Conservation (phyloP, 2,329 filamentous ascomycete species). For the Ophiocordyceps camponoti-leonardi region DNA sequence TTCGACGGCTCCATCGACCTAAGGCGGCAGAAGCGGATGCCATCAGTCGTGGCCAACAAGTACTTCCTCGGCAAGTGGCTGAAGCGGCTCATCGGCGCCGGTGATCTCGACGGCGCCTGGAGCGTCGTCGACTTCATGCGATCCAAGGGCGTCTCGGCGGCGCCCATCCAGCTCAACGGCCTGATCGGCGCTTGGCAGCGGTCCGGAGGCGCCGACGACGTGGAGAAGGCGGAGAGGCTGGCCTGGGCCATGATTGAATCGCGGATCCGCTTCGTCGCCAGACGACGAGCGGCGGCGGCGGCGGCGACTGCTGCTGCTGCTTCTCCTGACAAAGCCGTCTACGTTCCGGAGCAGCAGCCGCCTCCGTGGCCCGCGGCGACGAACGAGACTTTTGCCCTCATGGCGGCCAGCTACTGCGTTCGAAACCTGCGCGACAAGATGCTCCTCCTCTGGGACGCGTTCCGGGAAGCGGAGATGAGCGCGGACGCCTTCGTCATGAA, state of each 20-base stretch:
- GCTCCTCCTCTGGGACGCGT: slow-evolving; percentile 42
- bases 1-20: slow-evolving; percentile 37
- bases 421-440: slow-evolving; percentile 41
- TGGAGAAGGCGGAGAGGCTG: slow-evolving; percentile 46
- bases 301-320: too few species aligned
- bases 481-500: slow-evolving; percentile 66
- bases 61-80: slow-evolving; percentile 85
- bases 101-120: slow-evolving; percentile 52
- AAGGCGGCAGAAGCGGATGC: slow-evolving; percentile 24
- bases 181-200: slow-evolving; percentile 66
- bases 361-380: slow-evolving; percentile 38
- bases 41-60: slow-evolving; percentile 43
- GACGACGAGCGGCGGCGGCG: not conserved
- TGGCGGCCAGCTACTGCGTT: slow-evolving; percentile 55
- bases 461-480: slow-evolving; percentile 44
- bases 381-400: slow-evolving; percentile 60
- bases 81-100: slow-evolving; percentile 61
- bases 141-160: slow-evolving; percentile 46
- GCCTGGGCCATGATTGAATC: slow-evolving; percentile 64
- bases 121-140: slow-evolving; percentile 64
- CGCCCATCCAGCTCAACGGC: slow-evolving; percentile 65
- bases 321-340: not conserved
- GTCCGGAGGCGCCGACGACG: slow-evolving; percentile 33
- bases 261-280: slow-evolving; percentile 43
- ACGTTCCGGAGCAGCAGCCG: not conserved